phyloP scores from a whole-genome alignment of 1,284 basidiomycete species.

The Cryptococcus depauperatus region DNA sequence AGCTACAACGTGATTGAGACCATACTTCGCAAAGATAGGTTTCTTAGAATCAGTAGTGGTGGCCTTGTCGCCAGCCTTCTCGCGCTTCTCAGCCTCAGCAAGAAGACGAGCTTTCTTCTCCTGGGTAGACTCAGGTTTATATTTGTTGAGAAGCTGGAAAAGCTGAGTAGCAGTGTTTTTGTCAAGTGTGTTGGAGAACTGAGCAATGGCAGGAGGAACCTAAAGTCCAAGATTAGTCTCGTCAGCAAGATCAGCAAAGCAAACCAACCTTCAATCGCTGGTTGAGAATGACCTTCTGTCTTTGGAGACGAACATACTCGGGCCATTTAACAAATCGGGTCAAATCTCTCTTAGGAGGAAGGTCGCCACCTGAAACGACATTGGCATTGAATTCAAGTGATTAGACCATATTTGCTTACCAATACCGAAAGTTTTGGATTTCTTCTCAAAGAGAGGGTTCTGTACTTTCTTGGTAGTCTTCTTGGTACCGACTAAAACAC shows the following conservation, averaged over 20 bases:
- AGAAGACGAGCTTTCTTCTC: conserved; percentile 96
- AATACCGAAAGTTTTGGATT: conserved; percentile 88
- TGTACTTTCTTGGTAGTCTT: conserved; percentile 65
- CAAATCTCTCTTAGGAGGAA: conserved; percentile 82
- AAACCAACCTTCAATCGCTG: conserved; percentile 75
- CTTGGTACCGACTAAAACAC: conserved; percentile 67
- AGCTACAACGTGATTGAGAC: conserved; percentile 92
- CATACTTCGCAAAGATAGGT: conserved; percentile 92
- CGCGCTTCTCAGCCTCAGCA: conserved; percentile 65
- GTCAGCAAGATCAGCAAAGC: not conserved
- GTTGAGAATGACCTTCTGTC: conserved; percentile 97
- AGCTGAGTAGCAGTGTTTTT: conserved; percentile 99
- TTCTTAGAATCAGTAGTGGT: conserved; percentile 67
- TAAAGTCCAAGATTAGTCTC: not conserved
- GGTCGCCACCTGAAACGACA: conserved; percentile 70
- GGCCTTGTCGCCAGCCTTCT: conserved; percentile 45
- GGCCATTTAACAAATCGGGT: conserved; percentile 99
- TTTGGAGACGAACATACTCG: conserved; percentile 95
- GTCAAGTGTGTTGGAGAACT: conserved; percentile 96
- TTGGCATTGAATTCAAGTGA: not conserved
- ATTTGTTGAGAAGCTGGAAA: conserved; percentile 98
- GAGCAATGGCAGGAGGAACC: conserved; percentile 94
- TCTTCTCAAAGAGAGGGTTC: conserved; percentile 93
- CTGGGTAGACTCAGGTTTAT: conserved; percentile 60
- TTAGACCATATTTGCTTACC: conserved; percentile 51